Conservation (phyloP, 140 eudicot species). For the Oenanthe javanica region DNA sequence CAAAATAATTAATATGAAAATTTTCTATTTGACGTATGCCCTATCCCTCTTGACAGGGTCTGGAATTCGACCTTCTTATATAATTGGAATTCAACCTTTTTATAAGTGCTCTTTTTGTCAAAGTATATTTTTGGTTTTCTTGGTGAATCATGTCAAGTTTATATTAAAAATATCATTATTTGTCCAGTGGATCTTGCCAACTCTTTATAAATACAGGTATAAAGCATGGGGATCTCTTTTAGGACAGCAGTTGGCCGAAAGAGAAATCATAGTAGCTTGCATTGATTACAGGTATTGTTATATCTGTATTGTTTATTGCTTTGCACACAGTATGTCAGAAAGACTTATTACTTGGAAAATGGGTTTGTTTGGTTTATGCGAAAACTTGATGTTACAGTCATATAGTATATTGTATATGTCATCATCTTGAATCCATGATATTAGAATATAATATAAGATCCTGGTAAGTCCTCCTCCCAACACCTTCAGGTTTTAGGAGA, state of each 20-base stretch:
- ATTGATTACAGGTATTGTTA: constrained; percentile 73
- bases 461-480: no score
- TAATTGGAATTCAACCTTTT: no score
- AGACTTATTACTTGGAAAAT: not conserved
- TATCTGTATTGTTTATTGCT: not conserved
- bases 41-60: not conserved
- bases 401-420: not conserved
- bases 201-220: constrained; percentile 39
- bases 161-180: not conserved
- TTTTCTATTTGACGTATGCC: not conserved
- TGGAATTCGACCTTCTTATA: not conserved
- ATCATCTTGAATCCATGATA: not conserved
- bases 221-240: constrained; percentile 96
- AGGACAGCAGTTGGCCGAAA: constrained; percentile 80
- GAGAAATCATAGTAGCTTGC: constrained; percentile 84
- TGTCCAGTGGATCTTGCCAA: not conserved
- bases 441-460: no score
- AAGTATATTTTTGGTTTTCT: not conserved
- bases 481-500: no score
- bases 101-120: no score
- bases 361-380: not conserved
- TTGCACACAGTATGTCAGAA: not conserved
- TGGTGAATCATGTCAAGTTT: not conserved
- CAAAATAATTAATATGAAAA: not conserved
- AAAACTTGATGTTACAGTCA: not conserved